Conservation (phyloP, 2,329 filamentous ascomycete genomes). For the Phialophora expanda region DNA sequence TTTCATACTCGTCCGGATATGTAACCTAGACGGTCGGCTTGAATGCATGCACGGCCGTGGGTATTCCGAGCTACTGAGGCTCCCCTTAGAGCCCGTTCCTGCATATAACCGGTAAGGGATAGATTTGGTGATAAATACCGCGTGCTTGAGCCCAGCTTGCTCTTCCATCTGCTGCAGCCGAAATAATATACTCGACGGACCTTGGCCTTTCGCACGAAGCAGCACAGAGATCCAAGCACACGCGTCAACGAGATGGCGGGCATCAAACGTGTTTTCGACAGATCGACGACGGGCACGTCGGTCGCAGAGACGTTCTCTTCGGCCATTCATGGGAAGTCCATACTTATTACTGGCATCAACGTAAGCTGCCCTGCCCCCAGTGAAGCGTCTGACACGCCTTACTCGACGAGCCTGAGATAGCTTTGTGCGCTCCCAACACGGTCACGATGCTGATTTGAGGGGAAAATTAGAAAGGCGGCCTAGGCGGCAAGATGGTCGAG, state of each 20-base stretch:
- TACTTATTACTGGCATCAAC: slow-evolving; percentile 36
- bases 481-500: slow-evolving; percentile 33
- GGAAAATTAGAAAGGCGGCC: slow-evolving; percentile 20
- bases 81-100: neutral
- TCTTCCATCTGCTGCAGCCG: neutral
- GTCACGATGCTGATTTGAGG: neutral
- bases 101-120: neutral
- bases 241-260: neutral
- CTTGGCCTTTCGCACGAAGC: neutral
- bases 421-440: neutral
- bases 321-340: slow-evolving; percentile 32
- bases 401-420: neutral
- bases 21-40: neutral
- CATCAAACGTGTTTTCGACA: slow-evolving; percentile 7
- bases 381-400: neutral
- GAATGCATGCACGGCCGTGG: neutral
- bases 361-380: neutral
- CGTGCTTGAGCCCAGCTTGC: neutral
- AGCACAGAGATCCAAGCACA: neutral
- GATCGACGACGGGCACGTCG: slow-evolving; percentile 13
- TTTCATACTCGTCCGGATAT: neutral
- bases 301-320: slow-evolving; percentile 25
- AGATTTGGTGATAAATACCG: neutral
- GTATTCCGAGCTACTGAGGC: neutral
- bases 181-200: neutral